Conservation (phyloP, 805 yeast species). For the Candida silvicultrix region DNA sequence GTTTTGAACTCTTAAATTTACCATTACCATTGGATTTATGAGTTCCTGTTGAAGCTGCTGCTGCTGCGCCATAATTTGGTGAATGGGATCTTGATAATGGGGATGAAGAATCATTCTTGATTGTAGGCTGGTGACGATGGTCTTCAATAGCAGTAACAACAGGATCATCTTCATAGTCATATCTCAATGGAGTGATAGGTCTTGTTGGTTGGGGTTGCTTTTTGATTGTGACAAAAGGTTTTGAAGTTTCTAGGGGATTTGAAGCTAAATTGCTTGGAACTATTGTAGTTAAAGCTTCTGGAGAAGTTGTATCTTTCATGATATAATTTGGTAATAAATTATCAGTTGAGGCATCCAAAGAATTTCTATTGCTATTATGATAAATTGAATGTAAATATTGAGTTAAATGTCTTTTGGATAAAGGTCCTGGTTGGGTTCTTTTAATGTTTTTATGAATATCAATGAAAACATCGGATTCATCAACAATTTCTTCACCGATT, state of each 20-base stretch:
- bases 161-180: conserved; percentile 10
- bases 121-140: too few species aligned
- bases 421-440: conserved; percentile 69
- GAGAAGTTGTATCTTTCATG: neutral
- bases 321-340: neutral
- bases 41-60: too few species aligned
- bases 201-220: conserved; percentile 35
- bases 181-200: conserved; percentile 9
- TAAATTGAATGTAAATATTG: conserved; percentile 62
- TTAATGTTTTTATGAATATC: conserved; percentile 87
- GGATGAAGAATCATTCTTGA: conserved; percentile 1
- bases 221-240: conserved; percentile 63
- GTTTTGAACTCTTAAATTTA: neutral
- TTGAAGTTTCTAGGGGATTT: conserved; percentile 62
- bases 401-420: conserved; percentile 62
- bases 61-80: conserved; percentile 18
- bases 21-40: neutral
- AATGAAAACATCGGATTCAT: conserved; percentile 89
- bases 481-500: conserved; percentile 96
- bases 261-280: conserved; percentile 52
- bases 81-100: conserved; percentile 11
- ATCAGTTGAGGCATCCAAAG: conserved; percentile 25
- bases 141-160: conserved; percentile 9
- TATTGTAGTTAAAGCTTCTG: conserved; percentile 6
- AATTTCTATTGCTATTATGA: conserved; percentile 35